A percentile compares a stretch with the other conserved stretches of the same genome.
Conservation (phyloP, 352 stramenopile genomes). For the Globisporangium echinulatum region DNA sequence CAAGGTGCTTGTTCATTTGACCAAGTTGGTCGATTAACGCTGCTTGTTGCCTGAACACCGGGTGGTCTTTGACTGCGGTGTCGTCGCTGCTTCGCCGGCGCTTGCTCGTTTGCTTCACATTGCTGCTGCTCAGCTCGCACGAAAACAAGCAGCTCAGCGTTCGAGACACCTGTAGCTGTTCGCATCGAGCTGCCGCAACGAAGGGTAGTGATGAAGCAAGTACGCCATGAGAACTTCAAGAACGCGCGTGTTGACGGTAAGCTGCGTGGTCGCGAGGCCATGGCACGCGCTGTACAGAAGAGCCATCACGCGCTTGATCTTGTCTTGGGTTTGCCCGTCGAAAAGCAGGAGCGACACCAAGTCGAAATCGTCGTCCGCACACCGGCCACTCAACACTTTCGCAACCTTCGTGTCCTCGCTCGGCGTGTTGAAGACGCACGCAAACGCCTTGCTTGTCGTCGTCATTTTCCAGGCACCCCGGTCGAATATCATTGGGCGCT, state of each 20-base stretch:
- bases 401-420: conserved; percentile 20
- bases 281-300: not conserved
- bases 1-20: not conserved
- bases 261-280: not conserved
- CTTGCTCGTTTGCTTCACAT: not conserved
- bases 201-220: not conserved
- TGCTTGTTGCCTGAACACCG: not conserved
- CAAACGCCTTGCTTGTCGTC: conserved; percentile 19
- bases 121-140: not conserved
- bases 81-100: not conserved
- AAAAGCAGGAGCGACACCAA: not conserved
- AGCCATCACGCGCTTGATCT: not conserved
- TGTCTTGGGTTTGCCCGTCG: conserved; percentile 1
- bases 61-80: not conserved
- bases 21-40: not conserved
- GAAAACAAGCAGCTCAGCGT: not conserved
- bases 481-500: conserved; percentile 23
- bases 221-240: not conserved
- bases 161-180: not conserved
- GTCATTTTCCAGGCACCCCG: conserved; percentile 20
- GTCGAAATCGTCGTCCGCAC: not conserved
- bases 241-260: not conserved
- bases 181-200: not conserved
- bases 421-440: conserved; percentile 28
- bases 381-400: conserved; percentile 18